Evolutionary conservation across 345 rosid species (phyloP).

Genomic region (Erucastrum elatum): DNA sequence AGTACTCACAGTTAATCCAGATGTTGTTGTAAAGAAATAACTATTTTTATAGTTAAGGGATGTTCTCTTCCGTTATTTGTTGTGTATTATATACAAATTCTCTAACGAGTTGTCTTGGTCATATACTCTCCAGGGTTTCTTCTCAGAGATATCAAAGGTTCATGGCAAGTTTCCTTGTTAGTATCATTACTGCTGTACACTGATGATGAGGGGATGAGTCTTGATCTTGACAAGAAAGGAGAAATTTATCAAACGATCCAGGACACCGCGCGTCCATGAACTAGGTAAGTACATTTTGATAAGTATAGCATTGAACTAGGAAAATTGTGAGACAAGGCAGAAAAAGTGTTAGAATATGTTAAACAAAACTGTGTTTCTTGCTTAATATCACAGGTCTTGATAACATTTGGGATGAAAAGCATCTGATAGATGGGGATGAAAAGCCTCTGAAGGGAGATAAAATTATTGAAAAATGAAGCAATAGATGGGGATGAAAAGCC

Average conservation of each 20-base stretch:
- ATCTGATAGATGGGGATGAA: neutral
- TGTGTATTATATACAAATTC: neutral
- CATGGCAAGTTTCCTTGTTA: slow-evolving; percentile 81
- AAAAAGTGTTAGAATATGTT: neutral
- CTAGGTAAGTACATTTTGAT: neutral
- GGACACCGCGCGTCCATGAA: slow-evolving; percentile 35
- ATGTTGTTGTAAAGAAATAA: too few relatives aligned
- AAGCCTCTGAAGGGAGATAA: too few relatives aligned
- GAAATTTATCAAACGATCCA: slow-evolving; percentile 39
- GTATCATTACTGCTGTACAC: slow-evolving; percentile 59
- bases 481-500: too few relatives aligned
- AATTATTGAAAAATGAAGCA: too few relatives aligned
- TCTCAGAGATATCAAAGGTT: slow-evolving; percentile 75
- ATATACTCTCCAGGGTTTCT: slow-evolving; percentile 56
- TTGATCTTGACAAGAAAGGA: slow-evolving; percentile 27
- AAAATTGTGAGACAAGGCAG: neutral
- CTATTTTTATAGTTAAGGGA: too few relatives aligned
- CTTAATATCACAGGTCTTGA: neutral
- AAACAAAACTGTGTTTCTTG: neutral
- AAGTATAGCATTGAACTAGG: neutral
- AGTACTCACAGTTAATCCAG: neutral
- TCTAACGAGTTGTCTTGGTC: neutral
- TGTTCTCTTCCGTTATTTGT: too few relatives aligned
- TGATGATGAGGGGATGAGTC: neutral
- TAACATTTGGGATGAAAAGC: slow-evolving; percentile 9